Evolutionary conservation across 208 protist genomes (phyloP).

Genomic region (Sergeia podlipaevii): DNA sequence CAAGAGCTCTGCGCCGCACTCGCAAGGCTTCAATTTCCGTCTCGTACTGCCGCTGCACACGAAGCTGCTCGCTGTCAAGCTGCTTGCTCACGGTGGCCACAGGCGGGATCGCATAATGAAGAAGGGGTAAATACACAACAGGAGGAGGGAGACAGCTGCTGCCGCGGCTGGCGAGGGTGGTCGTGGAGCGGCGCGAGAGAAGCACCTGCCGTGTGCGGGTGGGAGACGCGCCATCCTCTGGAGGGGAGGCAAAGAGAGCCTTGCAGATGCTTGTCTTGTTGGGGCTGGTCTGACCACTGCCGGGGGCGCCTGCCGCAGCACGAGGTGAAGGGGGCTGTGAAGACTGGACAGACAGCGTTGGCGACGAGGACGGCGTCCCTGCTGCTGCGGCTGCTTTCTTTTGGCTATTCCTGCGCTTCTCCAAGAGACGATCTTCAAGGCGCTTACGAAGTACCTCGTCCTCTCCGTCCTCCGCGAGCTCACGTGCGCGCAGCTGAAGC

Average conservation of each 20-base stretch:
- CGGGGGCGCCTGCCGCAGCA: not conserved
- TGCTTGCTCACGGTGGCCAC: conserved; percentile 23
- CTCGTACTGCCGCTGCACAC: conserved; percentile 28
- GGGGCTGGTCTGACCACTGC: not conserved
- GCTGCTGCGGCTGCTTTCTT: not conserved
- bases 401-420: not conserved
- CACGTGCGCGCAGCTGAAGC: conserved; percentile 41
- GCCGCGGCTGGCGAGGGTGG: not conserved
- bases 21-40: conserved; percentile 18
- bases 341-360: too few species aligned
- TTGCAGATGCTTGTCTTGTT: conserved; percentile 1
- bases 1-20: conserved; percentile 12
- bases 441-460: conserved; percentile 25
- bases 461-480: conserved; percentile 38
- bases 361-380: too few species aligned
- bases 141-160: not conserved
- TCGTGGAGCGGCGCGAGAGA: not conserved
- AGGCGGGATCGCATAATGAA: conserved; percentile 31
- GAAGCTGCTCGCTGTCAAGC: conserved; percentile 30
- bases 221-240: not conserved
- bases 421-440: conserved; percentile 1
- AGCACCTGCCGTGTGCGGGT: too few species aligned
- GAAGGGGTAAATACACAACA: conserved; percentile 7
- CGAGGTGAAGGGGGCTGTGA: too few species aligned
- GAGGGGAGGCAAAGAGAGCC: conserved; percentile 7